Conservation (phyloP, 371 early-diverging fungal genomes). For the Apophysomyces sp. region DNA sequence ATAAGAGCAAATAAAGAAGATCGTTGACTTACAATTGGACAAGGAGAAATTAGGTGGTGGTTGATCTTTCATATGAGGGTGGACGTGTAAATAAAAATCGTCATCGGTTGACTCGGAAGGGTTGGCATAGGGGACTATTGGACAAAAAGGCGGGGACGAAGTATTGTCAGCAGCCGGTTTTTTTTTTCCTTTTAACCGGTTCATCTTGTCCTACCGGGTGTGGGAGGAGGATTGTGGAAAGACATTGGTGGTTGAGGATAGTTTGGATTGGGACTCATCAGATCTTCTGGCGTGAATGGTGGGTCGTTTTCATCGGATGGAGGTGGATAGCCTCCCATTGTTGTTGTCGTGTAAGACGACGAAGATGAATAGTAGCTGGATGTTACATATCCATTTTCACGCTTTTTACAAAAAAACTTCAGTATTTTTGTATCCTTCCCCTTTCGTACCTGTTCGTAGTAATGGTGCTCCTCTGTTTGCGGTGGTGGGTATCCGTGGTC, state of each 20-base stretch:
- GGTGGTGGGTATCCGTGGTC: not conserved
- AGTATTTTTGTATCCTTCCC: not conserved
- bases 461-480: not conserved
- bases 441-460: not conserved
- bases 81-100: constrained; percentile 32
- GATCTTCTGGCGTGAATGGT: not conserved
- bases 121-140: constrained; percentile 25
- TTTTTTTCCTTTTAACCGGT: not conserved
- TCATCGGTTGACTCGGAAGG: constrained; percentile 10
- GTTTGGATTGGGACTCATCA: constrained; percentile 17
- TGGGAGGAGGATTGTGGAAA: constrained; percentile 25
- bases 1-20: not conserved
- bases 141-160: not conserved
- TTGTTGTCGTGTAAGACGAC: not conserved
- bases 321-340: not conserved
- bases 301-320: not conserved
- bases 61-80: constrained; percentile 25
- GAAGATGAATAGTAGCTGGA: not conserved
- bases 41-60: constrained; percentile 48
- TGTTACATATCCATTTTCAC: constrained; percentile 3
- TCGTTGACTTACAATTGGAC: constrained; percentile 62
- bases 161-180: constrained; percentile 3
- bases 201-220: constrained; percentile 18
- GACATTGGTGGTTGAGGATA: constrained; percentile 27
- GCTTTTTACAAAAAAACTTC: not conserved